Base-by-base conservation (phyloP, 495 filamentous ascomycete species). In the Staphylotrichum longicolle region DNA sequence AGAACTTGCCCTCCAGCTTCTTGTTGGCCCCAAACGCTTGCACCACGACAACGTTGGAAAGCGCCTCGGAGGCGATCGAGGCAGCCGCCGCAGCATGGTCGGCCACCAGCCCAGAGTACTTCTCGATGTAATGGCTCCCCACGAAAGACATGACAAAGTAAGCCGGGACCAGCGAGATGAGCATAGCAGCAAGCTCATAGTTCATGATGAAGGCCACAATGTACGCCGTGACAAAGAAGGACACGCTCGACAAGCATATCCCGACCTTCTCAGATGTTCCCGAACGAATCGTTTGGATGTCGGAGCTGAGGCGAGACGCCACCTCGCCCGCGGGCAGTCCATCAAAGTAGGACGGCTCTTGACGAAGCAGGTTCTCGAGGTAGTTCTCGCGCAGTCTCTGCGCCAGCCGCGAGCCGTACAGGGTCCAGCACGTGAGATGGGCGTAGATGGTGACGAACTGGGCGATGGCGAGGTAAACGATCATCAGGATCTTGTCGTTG, bases 191-290 rank as follows among this genome's bases (percentile, higher is more conserved):
- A 14, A 82, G 68, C 67, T 69, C 74, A 44, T 73, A 72, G 52
- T 85, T 73, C 67, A 84, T 86, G 66, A 85, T 80, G 60, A 88
- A 88, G 9, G 84, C 83, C 5, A 88, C 82, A 45, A 86, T 75
- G 62, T 87, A 89, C 4, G 84, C 80, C 2, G 82, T 82, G 33
- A 88, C 62, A 65, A 89, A 87, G 66, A 86, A 88, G 11, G 83
- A 79, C 10, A 86, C 62, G 41, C 79, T 82, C 40, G 78, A 76
- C 37, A 88, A 68, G 47, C 78, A 80, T 6, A 88, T 80, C 37
- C 85, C 86, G 12, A 86, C 85, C 66, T 89, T 89, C 70, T 89
- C 86, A 1, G 83, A 83, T 9, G 85, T 87, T 30, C 86, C 86
- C 0, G 80, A 80, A 39, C 80, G 83, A 59, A 88, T 83, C 6